Conservation (phyloP, 768 basidiomycete species). For the Fomitopsis pulvina region DNA sequence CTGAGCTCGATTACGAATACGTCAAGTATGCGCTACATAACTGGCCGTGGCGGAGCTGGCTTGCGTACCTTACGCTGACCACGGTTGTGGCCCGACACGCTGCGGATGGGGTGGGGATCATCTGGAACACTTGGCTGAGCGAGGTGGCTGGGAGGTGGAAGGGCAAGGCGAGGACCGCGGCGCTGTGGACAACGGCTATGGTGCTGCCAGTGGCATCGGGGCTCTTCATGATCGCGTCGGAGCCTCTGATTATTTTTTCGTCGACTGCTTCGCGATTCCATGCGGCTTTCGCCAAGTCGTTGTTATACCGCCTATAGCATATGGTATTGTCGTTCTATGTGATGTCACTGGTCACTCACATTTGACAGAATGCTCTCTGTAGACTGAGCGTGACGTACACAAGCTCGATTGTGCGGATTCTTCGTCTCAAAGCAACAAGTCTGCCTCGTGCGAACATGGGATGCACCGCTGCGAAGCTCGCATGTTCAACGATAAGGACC, state of each 20-base stretch:
- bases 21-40: constrained; percentile 62
- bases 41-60: constrained; percentile 59
- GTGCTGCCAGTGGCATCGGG: constrained; percentile 53
- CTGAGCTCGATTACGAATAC: constrained; percentile 79
- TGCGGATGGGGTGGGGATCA: constrained; percentile 49
- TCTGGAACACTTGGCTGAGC: constrained; percentile 46
- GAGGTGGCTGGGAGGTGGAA: constrained; percentile 19
- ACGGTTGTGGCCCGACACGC: constrained; percentile 51
- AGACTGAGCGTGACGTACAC: no score
- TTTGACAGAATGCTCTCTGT: no score
- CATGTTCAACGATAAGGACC: no score
- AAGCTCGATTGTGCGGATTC: no score
- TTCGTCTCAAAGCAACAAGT: no score
- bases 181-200: constrained; percentile 29
- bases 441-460: no score
- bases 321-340: no score
- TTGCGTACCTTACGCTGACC: constrained; percentile 59
- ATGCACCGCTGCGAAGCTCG: no score
- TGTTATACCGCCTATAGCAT: constrained; percentile 39
- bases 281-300: constrained; percentile 40
- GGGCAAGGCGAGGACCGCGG: constrained; percentile 20
- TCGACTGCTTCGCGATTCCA: constrained; percentile 45
- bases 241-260: constrained; percentile 51
- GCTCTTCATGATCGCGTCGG: constrained; percentile 43
- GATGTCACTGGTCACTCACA: no score